Base-by-base conservation (phyloP, 306 rosid species). In the Trichosanthes cucumerina region DNA sequence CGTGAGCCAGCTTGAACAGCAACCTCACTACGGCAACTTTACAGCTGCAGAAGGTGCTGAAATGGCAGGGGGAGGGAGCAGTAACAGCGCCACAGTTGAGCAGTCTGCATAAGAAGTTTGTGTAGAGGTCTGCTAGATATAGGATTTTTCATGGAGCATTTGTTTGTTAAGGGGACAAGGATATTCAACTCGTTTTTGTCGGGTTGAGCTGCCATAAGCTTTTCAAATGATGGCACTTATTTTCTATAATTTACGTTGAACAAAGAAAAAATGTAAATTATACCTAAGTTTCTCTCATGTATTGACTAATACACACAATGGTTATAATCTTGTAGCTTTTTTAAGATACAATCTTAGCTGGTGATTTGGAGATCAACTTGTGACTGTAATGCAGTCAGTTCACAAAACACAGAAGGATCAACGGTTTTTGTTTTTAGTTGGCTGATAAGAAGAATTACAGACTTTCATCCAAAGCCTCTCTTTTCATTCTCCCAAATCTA, bases 51-150 rank as follows among this genome's bases (percentile, higher is more conserved):
- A 86, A 64, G 81, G 84, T 34, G 83, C 79, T 38, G 93, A 86
- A 81, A 46, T 82, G 82, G 85, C 84, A 56, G 89, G 87, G 73
- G 87, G 80, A 81, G 82, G 80, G 82, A 83, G 77, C 78, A 83
- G 84, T 82, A 81, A 82, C 79, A 88, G 84, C 56, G 59, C 76
- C 9, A 18, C 86, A 31, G 60, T 88, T 81, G 85, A 81, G 86
- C 92, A 82, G 81, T 64, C 81, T 41, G 78, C 86, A 79, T 88
- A 85, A 85, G 77, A 60, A 77, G 74, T 50, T 60, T 83, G 86
- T 85, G 84, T 75, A 80, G 54, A 79, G 82, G 78, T 76, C 62
- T 81, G 74, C 79, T 82, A 73, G 73, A 34, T 68, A 19, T 70
- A 49, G 62, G 81, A 14, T 46, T 46, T 72, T 72, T 24, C 77